Evolutionary conservation across 306 rosid genomes (phyloP).

Genomic region (Ormosia emarginata): DNA sequence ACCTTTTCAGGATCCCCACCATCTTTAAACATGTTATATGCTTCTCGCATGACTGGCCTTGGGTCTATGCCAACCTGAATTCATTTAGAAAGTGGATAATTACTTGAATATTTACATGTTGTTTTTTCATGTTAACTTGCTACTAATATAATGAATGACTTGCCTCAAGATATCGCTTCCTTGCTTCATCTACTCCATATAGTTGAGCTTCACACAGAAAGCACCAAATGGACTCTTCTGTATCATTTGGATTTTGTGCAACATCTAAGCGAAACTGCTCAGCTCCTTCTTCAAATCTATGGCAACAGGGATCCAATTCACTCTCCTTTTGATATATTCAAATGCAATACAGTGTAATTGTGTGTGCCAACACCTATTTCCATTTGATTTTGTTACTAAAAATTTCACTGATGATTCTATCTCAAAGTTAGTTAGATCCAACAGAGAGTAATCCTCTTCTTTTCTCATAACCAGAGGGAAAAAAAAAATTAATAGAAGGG

Average conservation of each 20-base stretch:
- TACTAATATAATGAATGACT: constrained; percentile 8
- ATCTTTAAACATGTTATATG: constrained; percentile 76
- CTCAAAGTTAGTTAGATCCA: background rate
- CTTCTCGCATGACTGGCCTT: constrained; percentile 78
- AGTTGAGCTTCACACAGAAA: constrained; percentile 90
- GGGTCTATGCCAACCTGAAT: constrained; percentile 81
- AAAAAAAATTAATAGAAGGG: background rate
- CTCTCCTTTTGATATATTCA: background rate
- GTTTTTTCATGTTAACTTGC: background rate
- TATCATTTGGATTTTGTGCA: constrained; percentile 92
- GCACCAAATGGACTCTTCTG: constrained; percentile 95
- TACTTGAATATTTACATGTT: background rate
- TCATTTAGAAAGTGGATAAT: constrained; percentile 6
- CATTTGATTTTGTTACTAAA: background rate
- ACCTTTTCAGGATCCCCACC: constrained; percentile 92
- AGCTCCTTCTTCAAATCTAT: constrained; percentile 85
- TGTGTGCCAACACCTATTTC: background rate
- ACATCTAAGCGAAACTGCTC: constrained; percentile 92
- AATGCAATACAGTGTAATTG: background rate
- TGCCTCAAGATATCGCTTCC: constrained; percentile 76
- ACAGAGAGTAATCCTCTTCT: background rate
- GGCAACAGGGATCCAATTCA: constrained; percentile 12
- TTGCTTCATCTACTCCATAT: constrained; percentile 76
- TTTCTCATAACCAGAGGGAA: background rate
- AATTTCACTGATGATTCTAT: background rate